Evolutionary conservation across 2,329 filamentous ascomycete genomes (phyloP), one percentile per base, ranked within the genome.

Genomic region (Hypoxylon rubiginosum): DNA sequence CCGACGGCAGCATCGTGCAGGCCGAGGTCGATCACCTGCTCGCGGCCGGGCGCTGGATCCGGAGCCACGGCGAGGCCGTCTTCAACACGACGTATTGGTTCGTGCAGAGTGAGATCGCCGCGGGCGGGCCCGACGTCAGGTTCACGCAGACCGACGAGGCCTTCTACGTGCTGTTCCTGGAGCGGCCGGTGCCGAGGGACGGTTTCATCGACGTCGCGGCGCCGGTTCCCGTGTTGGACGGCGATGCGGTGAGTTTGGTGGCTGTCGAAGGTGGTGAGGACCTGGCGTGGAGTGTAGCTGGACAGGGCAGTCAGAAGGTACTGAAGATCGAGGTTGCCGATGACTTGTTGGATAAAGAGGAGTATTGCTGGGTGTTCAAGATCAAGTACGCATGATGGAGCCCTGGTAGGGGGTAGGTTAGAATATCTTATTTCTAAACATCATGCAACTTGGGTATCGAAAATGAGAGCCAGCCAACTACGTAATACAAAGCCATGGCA

Each of bases 31-130:
- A 78, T 0, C 81, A 83, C 66, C 74, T 90, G 15, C 78, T 82
- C 0, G 79, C 81, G 43, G 86, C 86, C 0, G 87, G 87, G 0
- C 67, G 54, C 1, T 89, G 86, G 86, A 86, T 89, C 58, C 80
- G 81, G 30, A 70, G 68, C 0, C 85, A 89, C 71, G 81, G 62
- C 1, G 85, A 88, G 71, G 85, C 85, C 1, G 81, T 89, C 19
- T 88, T 84, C 72, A 84, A 85, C 59, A 88, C 86, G 4, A 86
- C 82, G 1, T 87, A 86, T 59, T 75, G 75, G 74, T 73, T 74
- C 36, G 69, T 75, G 28, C 64, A 70, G 68, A 72, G 70, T n/a
- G 69, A 74, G 57, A 62, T 75, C 4, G 15, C 75, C 0, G n/a
- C n/a, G n/a, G 65, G 56, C 0, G 70, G 68, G 10, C 43, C 67